These are phyloP conservation scores for Cornus controversa DNA, from an alignment of 148 eudicot genomes.

Conservation along the genomic window DNA sequence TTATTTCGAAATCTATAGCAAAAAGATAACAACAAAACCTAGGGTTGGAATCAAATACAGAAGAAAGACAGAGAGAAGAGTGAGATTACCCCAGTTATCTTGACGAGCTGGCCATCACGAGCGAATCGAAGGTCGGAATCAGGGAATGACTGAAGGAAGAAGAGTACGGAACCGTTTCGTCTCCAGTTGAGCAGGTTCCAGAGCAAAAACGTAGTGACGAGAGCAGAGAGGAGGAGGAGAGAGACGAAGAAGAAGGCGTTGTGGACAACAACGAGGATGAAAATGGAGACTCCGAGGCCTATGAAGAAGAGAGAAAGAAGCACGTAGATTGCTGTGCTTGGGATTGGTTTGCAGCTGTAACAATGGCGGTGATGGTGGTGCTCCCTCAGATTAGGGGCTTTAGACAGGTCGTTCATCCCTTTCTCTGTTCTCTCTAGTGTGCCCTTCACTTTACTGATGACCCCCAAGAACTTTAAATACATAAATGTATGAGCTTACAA, in stretches of 20 bases:
- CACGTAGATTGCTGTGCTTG: conserved; percentile 26
- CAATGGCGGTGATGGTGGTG: conserved; percentile 16
- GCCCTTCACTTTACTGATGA: too few relatives aligned
- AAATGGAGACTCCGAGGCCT: conserved; percentile 38
- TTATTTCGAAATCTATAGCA: too few relatives aligned
- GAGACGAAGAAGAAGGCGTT: conserved; percentile 37
- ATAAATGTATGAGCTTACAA: too few relatives aligned
- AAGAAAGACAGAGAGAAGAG: neutral
- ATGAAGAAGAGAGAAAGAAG: conserved; percentile 32
- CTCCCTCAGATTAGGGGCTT: conserved; percentile 8
- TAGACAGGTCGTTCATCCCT: conserved; percentile 41
- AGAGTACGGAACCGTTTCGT: conserved; percentile 25
- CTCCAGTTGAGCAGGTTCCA: conserved; percentile 35
- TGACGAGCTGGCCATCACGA: conserved; percentile 48
- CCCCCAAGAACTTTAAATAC: too few relatives aligned
- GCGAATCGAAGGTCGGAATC: conserved; percentile 45
- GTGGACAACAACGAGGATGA: conserved; percentile 43
- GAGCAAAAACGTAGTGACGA: conserved; percentile 28
- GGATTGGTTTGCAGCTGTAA: conserved; percentile 26
- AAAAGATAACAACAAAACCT: neutral
- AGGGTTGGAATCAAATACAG: conserved; percentile 5
- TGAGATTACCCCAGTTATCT: conserved; percentile 48
- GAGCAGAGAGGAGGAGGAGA: conserved; percentile 27
- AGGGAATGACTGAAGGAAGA: conserved; percentile 43
- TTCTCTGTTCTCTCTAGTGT: neutral